Base-by-base conservation (phyloP, 306 rosid genomes). In the Medicago ruthenica region DNA sequence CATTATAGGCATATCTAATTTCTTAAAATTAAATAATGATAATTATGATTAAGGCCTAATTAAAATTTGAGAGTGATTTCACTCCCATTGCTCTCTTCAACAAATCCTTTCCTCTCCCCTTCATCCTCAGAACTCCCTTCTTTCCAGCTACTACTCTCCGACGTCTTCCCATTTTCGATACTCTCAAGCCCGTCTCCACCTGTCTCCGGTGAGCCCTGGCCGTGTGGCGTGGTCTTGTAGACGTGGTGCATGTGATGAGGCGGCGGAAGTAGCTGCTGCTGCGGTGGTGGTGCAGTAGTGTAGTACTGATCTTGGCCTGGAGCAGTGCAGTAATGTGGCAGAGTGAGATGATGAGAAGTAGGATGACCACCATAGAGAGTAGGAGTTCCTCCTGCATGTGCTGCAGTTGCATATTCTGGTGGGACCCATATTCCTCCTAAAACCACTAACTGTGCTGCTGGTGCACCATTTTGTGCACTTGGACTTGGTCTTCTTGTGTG, bases 371-470 rank as follows among this genome's bases (percentile, higher is more conserved):
- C 82, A 50, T 96, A 90, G 45, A 96, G 87, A 15, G 93, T 80
- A 1, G 89, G 62, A 15, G 88, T 76, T 9, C 89, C 98, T 22
- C 64, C 64, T 2, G 84, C 10, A 34, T 91, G 95, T 1, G 44
- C 79, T 9, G 44, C 81, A 1, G 90, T 90, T 7, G 92, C 96
- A 41, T 96, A 96, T 77, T 96, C 99, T 7, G 90, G 97, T 63
- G 91, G 96, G 67, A 96, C 99, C 99, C 99, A 96, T 53, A 96
- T 92, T 42, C 99, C 94, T 15, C 99, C 96, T 16, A 92, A 83
- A 59, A 96, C 96, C 6, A 96, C 98, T 1, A 96, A 79, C 58
- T 90, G 99, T 0, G 98, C 91, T 1, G 92, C 67, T 20, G 89
- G 91, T 41, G 85, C 86, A 54, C 92, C 97, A n/a, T 86, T 42